Percentiles rank a stretch among this genome's conserved stretches.
phyloP scores from a whole-genome alignment of 2,329 filamentous ascomycete genomes.

The Apiospora rasikravindrae region DNA sequence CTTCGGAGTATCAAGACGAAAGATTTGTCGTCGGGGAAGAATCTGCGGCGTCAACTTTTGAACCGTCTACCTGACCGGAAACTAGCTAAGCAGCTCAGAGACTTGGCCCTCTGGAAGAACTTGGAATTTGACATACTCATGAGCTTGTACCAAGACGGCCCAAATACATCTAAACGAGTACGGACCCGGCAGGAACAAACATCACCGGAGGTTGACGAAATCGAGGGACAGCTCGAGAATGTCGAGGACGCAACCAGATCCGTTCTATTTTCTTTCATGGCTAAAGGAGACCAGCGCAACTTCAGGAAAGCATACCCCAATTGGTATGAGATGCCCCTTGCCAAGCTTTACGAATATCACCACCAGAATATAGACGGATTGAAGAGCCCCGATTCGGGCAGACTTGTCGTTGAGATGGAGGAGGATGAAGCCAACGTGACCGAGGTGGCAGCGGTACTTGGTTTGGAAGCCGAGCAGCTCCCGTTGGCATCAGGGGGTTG shows the following conservation, averaged over 20 bases:
- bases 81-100: slow-evolving; percentile 27
- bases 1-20: slow-evolving; percentile 30
- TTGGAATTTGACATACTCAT: slow-evolving; percentile 31
- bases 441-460: not conserved
- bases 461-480: not conserved
- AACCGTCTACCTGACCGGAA: slow-evolving; percentile 29
- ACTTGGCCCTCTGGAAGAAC: slow-evolving; percentile 28
- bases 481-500: not conserved
- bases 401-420: not conserved
- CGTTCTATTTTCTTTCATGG: not conserved
- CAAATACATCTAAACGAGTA: not conserved
- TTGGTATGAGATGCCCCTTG: slow-evolving; percentile 30
- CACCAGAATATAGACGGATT: slow-evolving; percentile 19
- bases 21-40: slow-evolving; percentile 25
- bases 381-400: not conserved
- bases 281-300: not conserved
- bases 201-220: not conserved
- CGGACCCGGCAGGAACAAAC: not conserved
- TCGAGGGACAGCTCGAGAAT: not conserved
- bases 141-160: slow-evolving; percentile 2
- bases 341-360: slow-evolving; percentile 30
- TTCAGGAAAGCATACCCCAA: slow-evolving; percentile 22
- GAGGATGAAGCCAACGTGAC: not conserved
- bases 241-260: not conserved
- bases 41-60: slow-evolving; percentile 30